phyloP scores from a whole-genome alignment of 768 basidiomycete species.

The Hypholoma fasciculare region DNA sequence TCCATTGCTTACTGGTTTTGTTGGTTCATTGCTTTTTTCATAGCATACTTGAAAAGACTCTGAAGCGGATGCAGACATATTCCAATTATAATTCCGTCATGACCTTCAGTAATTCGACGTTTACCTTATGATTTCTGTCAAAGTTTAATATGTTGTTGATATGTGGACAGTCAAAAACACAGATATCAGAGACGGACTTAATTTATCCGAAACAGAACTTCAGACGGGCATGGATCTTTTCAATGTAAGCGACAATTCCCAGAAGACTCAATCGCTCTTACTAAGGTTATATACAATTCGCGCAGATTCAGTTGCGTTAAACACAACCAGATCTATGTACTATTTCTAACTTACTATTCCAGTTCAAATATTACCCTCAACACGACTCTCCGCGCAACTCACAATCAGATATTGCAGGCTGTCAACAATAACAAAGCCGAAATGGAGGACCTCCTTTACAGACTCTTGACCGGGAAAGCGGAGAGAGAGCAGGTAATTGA shows the following conservation, averaged over 20 bases:
- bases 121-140: background rate
- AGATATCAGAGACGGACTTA: slow-evolving; percentile 48
- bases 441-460: slow-evolving; percentile 37
- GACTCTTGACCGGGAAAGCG: slow-evolving; percentile 35
- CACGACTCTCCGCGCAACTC: slow-evolving; percentile 15
- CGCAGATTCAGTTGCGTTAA: background rate
- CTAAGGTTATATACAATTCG: slow-evolving; percentile 13
- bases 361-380: slow-evolving; percentile 31
- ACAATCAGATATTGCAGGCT: slow-evolving; percentile 27
- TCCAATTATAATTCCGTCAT: slow-evolving; percentile 36
- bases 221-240: slow-evolving; percentile 41
- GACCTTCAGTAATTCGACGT: slow-evolving; percentile 35
- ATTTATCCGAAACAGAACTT: slow-evolving; percentile 42
- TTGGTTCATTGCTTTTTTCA: background rate
- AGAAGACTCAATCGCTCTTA: background rate
- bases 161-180: slow-evolving; percentile 38
- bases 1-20: background rate
- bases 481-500: slow-evolving; percentile 38
- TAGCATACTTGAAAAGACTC: slow-evolving; percentile 44
- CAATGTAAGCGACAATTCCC: slow-evolving; percentile 31
- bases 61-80: slow-evolving; percentile 38
- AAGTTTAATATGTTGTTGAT: background rate
- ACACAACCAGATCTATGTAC: background rate
- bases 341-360: background rate
- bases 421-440: slow-evolving; percentile 31